Base-by-base conservation (phyloP, 2,329 filamentous ascomycete genomes). In the Elsinoe necatrix region DNA sequence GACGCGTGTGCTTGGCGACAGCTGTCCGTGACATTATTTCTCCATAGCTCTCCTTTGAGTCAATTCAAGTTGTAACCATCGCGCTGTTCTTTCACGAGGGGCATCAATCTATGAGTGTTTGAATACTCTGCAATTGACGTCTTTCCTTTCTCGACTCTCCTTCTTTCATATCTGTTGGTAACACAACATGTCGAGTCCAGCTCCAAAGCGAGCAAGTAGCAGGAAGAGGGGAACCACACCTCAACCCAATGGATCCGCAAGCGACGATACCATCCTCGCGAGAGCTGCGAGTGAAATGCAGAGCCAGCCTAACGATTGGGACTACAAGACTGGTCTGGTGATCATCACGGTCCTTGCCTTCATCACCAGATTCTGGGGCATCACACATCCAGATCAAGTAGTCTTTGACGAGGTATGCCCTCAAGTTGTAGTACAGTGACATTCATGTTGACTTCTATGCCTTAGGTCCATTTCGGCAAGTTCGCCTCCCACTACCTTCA, bases 381-480 rank as follows among this genome's bases (percentile, higher is more conserved):
- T 98, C 70, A 89, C 81, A 70, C 91, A 96, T 73, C 93, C 93
- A 14, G 85, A 95, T 68, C 87, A 97, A 76, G 93, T 98, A 57
- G 93, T 98, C 51, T 98, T 98, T 68, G 93, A 98, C 69, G 93
- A 98, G 74, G 93, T 98, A 58, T 93, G 98, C 75, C 98, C 98
- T 72, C 93, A 93, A 76, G 98, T 98, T 87, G 92, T 96, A 78
- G 25, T 18, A n/a, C n/a, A n/a, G 29, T 6, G 9, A 42, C 31
- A 48, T 21, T 3, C 4, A 21, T 55, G 27, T 29, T 41, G 3
- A 14, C 45, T 18, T 45, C 11, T 9, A 1, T 9, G 3, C 31
- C 18, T 43, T 41, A 18, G 35, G 42, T 14, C 12, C 7, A 55
- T 45, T 27, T 18, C 57, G 41, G 41, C 41, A 45, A 77, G 74